A percentile compares a stretch with the other conserved stretches of the same genome.
Conservation (phyloP, 2,329 filamentous ascomycete species). For the Colletotrichum destructivum region DNA sequence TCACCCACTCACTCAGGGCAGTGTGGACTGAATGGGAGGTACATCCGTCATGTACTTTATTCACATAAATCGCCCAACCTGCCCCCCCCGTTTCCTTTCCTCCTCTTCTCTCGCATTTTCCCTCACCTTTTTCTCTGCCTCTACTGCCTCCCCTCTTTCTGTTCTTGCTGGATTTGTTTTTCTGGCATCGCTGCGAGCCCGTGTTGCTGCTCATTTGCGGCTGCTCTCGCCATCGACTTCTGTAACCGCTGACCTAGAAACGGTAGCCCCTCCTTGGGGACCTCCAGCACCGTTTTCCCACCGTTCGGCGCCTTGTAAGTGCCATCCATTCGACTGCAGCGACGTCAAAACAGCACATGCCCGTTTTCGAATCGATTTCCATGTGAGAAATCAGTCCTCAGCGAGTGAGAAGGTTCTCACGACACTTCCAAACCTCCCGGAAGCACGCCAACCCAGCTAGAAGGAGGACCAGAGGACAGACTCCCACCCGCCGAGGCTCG, state of each 20-base stretch:
- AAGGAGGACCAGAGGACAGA: slow-evolving; percentile 15
- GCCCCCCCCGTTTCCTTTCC: slow-evolving; percentile 38
- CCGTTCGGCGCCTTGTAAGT: slow-evolving; percentile 28
- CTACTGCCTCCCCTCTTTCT: slow-evolving; percentile 32
- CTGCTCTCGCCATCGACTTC: neutral
- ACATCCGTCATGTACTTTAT: slow-evolving; percentile 31
- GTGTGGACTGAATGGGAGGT: slow-evolving; percentile 12
- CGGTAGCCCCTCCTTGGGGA: slow-evolving; percentile 13
- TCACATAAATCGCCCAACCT: slow-evolving; percentile 42
- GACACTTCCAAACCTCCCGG: neutral
- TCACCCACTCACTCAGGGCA: neutral
- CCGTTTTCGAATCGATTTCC: neutral
- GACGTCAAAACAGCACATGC: neutral
- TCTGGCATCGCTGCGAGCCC: neutral
- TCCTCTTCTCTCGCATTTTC: slow-evolving; percentile 29
- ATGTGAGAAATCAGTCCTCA: neutral
- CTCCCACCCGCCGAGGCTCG: slow-evolving; percentile 32
- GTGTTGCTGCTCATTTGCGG: slow-evolving; percentile 13
- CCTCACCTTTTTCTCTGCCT: slow-evolving; percentile 32
- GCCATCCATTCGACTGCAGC: neutral
- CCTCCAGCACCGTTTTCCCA: slow-evolving; percentile 27
- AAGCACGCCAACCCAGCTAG: neutral
- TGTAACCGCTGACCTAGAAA: slow-evolving; percentile 18
- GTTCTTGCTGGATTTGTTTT: slow-evolving; percentile 17
- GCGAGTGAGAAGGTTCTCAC: neutral